Conservation (phyloP, 2,329 filamentous ascomycete species). For the Verticillium nubilum region DNA sequence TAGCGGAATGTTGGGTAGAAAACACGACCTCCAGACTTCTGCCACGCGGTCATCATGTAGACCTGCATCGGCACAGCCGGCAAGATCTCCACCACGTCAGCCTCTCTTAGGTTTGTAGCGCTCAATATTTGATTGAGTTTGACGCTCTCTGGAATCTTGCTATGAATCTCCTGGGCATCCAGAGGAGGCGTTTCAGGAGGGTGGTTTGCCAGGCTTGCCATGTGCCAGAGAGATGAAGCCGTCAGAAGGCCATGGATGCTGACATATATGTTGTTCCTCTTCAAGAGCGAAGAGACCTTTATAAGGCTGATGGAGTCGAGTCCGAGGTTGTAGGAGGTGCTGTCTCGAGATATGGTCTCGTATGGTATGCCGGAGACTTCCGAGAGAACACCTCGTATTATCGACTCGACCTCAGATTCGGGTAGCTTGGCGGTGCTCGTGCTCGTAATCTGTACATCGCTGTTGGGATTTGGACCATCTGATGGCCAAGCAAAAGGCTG, state of each 20-base stretch:
- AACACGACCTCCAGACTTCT: slow-evolving; percentile 56
- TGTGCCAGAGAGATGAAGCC: slow-evolving; percentile 58
- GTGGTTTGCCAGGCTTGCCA: slow-evolving; percentile 37
- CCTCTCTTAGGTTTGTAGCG: slow-evolving; percentile 29
- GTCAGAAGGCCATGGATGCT: slow-evolving; percentile 67
- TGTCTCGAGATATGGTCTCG: slow-evolving; percentile 50
- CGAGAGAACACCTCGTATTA: slow-evolving; percentile 43
- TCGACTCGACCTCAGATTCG: slow-evolving; percentile 29
- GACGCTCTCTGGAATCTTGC: slow-evolving; percentile 27
- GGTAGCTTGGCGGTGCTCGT: neutral
- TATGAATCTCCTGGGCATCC: no score
- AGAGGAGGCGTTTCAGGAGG: neutral
- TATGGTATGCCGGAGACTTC: slow-evolving; percentile 56
- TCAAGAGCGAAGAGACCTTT: slow-evolving; percentile 69
- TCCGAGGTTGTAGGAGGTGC: slow-evolving; percentile 76
- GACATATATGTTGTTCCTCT: slow-evolving; percentile 55
- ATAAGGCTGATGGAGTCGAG: slow-evolving; percentile 91
- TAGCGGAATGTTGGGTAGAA: slow-evolving; percentile 75
- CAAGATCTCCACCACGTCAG: slow-evolving; percentile 50
- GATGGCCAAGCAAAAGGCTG: slow-evolving; percentile 28
- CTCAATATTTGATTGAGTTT: slow-evolving; percentile 31
- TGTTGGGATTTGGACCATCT: neutral
- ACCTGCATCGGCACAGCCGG: slow-evolving; percentile 73
- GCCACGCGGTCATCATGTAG: slow-evolving; percentile 77
- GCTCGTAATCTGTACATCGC: no score